phyloP scores from a whole-genome alignment of 306 rosid species.

The Lathyrus aphaca region DNA sequence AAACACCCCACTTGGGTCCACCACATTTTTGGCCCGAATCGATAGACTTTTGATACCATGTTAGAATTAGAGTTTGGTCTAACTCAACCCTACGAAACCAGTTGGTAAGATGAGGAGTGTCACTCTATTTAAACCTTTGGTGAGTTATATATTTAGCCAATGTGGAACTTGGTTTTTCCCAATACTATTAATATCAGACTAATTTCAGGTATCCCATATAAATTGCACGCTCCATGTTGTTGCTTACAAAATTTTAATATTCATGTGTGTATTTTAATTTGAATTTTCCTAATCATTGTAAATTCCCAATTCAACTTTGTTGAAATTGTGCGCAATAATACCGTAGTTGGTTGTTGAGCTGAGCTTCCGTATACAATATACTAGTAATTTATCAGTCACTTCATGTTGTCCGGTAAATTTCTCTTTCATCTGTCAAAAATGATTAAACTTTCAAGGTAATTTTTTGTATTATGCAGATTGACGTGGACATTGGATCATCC shows the following conservation, averaged over 20 bases:
- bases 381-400: slow-evolving; percentile 7
- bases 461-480: slow-evolving; percentile 66
- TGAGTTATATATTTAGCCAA: too few species aligned
- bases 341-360: slow-evolving; percentile 28
- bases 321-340: slow-evolving; percentile 29
- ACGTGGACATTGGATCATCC: slow-evolving; percentile 97
- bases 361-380: slow-evolving; percentile 25
- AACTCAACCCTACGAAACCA: too few species aligned
- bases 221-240: slow-evolving; percentile 4
- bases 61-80: too few species aligned
- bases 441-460: slow-evolving; percentile 19
- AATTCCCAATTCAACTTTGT: slow-evolving; percentile 29
- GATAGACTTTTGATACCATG: too few species aligned
- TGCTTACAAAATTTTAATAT: slow-evolving; percentile 12
- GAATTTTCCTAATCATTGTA: slow-evolving; percentile 21
- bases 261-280: slow-evolving; percentile 21
- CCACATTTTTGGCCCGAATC: too few species aligned
- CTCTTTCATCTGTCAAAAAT: slow-evolving; percentile 2
- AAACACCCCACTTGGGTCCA: too few species aligned
- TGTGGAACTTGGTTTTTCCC: too few species aligned
- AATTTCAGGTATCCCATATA: slow-evolving; percentile 8
- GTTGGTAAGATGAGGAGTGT: too few species aligned
- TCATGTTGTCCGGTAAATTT: slow-evolving; percentile 16
- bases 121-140: too few species aligned
- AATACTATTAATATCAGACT: neutral